Base-by-base conservation (phyloP, 768 basidiomycete species). In the Filobasidium wieringae region DNA sequence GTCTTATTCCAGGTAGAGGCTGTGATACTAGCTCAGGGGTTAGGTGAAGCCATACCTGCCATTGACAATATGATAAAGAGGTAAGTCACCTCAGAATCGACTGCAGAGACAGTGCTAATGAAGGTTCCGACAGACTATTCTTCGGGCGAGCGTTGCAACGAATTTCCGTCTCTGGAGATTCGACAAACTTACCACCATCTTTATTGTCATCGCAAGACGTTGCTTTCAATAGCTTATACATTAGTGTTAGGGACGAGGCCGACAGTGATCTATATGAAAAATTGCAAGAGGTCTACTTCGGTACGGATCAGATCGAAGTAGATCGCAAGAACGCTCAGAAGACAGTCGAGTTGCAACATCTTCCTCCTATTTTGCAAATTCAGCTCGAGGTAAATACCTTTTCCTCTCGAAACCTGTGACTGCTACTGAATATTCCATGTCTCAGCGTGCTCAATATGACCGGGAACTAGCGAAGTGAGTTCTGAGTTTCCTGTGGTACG, bases 1-100 rank as follows among this genome's bases (percentile, higher is more conserved):
- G 92, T 92, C 77, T 86, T 99, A 79, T 95, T 95, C 76, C 95
- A 97, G 74, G 90, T 97, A 51, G 95, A 99, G 74, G 86, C 88
- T 4, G 50, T 34, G 4, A 43, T 51, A 11, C n/a, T 58, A 29
- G 24, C 47, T 8, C 26, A 24, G 7, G 39, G 7, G n/a, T 22
- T 15, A 31, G 39, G 45, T 30, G 37, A 33, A 14, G 26, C 50
- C 2, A 19, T 19, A 4, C 27, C 17, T 24, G 26, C 70, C 9
- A 71, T 75, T 22, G 78, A 77, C 61, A 78, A 88, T 61, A 79
- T 93, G 9, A 84, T 95, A 45, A 89, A 91, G 74, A 79, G 84
- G 91, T 90, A 33, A 30, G 74, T 24, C 0, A 2, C 14, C n/a
- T 11, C 40, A 7, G n/a, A n/a, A n/a, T n/a, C n/a, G n/a, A n/a